Evolutionary conservation across 768 basidiomycete species (phyloP).

Genomic region (Hygrophorus pudorinus): DNA sequence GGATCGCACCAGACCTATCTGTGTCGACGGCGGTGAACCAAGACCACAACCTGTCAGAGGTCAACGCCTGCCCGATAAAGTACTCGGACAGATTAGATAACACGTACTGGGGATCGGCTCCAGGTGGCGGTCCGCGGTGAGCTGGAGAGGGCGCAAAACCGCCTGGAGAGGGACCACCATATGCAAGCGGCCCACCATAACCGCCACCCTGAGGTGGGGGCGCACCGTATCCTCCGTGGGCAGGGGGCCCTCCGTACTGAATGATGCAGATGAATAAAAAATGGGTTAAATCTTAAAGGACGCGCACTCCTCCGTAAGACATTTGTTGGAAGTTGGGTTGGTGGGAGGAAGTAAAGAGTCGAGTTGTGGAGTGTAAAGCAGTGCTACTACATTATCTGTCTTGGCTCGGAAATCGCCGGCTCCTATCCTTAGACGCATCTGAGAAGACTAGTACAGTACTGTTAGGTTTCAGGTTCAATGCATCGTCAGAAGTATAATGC

Average conservation of each 20-base stretch:
- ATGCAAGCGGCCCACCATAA: conserved; percentile 17
- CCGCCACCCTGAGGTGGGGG: conserved; percentile 14
- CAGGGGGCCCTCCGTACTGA: conserved; percentile 16
- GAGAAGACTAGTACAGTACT: too few species aligned
- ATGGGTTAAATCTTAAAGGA: background rate
- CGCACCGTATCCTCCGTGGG: conserved; percentile 19
- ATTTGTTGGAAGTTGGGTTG: conserved; percentile 11
- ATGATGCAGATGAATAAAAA: conserved; percentile 2
- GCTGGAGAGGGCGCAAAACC: conserved; percentile 12
- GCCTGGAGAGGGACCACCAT: conserved; percentile 20
- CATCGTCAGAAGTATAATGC: too few species aligned
- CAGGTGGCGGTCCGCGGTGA: conserved; percentile 33
- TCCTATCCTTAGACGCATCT: too few species aligned
- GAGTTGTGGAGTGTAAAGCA: too few species aligned
- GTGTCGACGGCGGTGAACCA: conserved; percentile 67
- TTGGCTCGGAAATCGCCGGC: too few species aligned
- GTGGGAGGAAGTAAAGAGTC: too few species aligned
- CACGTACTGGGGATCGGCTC: conserved; percentile 68
- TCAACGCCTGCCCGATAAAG: conserved; percentile 1
- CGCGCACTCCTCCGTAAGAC: conserved; percentile 26
- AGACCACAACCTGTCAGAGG: conserved; percentile 46
- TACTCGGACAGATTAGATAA: background rate
- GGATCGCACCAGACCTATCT: conserved; percentile 60
- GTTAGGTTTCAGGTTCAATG: too few species aligned
- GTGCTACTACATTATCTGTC: too few species aligned